Base-by-base conservation (phyloP, 176 grass and related monocot genomes). In the Lolium perenne region DNA sequence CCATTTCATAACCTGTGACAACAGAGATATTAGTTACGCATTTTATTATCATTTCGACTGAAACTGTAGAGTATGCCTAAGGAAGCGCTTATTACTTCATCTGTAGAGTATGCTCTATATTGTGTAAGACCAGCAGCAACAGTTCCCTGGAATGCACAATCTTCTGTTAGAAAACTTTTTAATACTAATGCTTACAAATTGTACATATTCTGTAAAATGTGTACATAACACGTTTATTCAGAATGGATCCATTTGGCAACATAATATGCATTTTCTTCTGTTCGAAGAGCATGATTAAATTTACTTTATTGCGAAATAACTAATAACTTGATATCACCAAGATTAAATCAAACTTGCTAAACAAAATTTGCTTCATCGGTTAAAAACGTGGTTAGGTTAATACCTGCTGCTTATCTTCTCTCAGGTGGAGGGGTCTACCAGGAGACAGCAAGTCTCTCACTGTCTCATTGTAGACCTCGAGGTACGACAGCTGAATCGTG, bases 401-500 rank as follows among this genome's bases (percentile, higher is more conserved):
- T 74, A 94, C 97, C 94, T 96, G 92, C 80, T 96, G 92, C 69
- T 96, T 99, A 83, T 99, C 97, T 91, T 99, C 97, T 77, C 97
- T 90, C 38, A 99, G 87, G 48, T 83, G 88, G 63, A 99, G 87
- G 38, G 97, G 94, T 63, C 94, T 87, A 41, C 92, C 90, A 93
- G 97, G 94, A 72, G 94, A 96, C 71, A 99, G 68, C 90, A 99
- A 90, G 41, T 99, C 97, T 73, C 92, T 94, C 17, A 96, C 97
- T 15, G 90, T 99, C 90, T 99, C 97, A 74, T 99, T 99, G 89
- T 99, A 99, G 53, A 99, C 89, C 80, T 99, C 97, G 8, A 99
- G 89, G 49, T 99, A 99, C 26, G 94, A 99, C 22, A 99, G 68
- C 60, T 94, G 92, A 66, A 99, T 90, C 0, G 90, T 94, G 73